Evolutionary conservation across 306 rosid genomes (phyloP).

Genomic region (Carpinus viminea): DNA sequence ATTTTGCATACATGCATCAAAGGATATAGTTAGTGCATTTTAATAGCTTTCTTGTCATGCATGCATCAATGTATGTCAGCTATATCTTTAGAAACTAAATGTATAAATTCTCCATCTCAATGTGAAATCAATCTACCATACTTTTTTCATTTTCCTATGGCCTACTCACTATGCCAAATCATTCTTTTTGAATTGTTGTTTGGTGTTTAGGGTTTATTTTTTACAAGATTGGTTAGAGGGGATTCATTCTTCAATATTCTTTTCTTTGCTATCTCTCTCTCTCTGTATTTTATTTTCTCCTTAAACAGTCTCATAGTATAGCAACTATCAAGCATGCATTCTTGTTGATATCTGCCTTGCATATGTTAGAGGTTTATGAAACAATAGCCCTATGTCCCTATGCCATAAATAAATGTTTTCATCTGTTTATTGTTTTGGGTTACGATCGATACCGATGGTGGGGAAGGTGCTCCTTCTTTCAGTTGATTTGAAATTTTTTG

Average conservation of each 20-base stretch:
- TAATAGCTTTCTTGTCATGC: background rate
- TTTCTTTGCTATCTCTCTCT: background rate
- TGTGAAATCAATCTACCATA: background rate
- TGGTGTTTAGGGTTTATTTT: background rate
- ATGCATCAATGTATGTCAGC: background rate
- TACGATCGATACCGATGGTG: background rate
- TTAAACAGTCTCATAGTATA: background rate
- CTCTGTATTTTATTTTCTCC: background rate
- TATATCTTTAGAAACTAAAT: background rate
- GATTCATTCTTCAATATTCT: background rate
- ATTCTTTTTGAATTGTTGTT: background rate
- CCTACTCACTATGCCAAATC: background rate
- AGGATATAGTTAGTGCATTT: background rate
- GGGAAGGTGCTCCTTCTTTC: background rate
- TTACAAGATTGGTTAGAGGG: background rate
- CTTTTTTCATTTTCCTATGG: background rate
- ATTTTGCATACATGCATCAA: background rate
- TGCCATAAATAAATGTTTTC: background rate
- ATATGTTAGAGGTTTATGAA: background rate
- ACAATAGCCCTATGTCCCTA: background rate
- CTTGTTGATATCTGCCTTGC: background rate
- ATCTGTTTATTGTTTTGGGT: background rate
- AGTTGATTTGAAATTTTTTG: background rate
- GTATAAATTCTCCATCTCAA: background rate
- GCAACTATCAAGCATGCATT: background rate